Evolutionary conservation across 2,329 filamentous ascomycete genomes (phyloP), one percentile per base, ranked within the genome.

Genomic region (Apiospora koreana): DNA sequence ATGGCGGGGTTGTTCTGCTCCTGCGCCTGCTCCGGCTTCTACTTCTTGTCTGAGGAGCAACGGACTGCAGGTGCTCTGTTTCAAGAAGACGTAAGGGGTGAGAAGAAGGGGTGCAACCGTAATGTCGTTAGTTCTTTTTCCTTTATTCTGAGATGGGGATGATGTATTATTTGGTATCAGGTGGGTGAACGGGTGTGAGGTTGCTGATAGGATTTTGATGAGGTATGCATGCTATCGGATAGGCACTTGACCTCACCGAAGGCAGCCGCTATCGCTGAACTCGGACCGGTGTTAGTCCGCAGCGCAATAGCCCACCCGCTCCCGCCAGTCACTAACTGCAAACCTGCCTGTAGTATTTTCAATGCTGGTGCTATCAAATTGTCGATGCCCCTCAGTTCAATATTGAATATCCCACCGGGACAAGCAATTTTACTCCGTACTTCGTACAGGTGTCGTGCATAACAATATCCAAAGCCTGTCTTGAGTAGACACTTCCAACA

Each of bases 1-100:
- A 85, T 85, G 70, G 70, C 72, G 54, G 58, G 62, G 54, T 42
- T 66, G 25, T 62, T 58, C 50, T 35, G 50, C 54, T 62, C 28
- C 65, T 75, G 72, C 70, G 14, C 41, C 16, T 58, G 50, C 28
- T 50, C n/a, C 12, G 25, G 46, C 48, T 38, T 62, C 54, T 75
- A 71, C 70, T 69, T 67, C 28, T 54, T 58, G 62, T 35, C 18
- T 18, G 41, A 21, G 28, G 31, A 67, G 10, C 23, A 23, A 45
- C 35, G 9, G 31, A n/a, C 18, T 62, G 54, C 54, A 62, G 18
- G 31, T 18, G 31, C 9, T 38, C 54, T 10, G 54, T 58, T 58
- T 58, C 54, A 62, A 62, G 18, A 9, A 38, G 21, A 10, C 21
- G 31, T 62, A 12, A 23, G 3, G 28, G 12, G 28, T 38, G 18